Conservation (phyloP, 2,329 filamentous ascomycete genomes). For the Calonectria hawksworthii region DNA sequence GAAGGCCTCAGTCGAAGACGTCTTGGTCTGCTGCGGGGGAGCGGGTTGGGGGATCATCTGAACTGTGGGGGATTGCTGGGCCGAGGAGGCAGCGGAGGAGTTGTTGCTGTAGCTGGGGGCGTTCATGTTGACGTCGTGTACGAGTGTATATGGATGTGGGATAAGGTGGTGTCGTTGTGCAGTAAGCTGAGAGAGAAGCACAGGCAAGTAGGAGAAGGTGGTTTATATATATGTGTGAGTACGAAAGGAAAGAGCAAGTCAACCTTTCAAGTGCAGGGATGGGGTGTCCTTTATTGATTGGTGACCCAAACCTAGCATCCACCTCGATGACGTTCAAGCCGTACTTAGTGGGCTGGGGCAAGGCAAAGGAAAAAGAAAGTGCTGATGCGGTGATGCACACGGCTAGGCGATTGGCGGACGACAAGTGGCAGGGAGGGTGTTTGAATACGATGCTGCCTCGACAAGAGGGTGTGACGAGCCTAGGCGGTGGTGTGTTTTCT, state of each 20-base stretch:
- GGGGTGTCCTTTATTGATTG: constrained; percentile 11
- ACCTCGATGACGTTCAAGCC: constrained; percentile 7
- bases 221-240: neutral
- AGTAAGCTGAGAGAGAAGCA: neutral
- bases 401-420: constrained; percentile 9
- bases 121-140: constrained; percentile 46
- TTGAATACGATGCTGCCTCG: constrained; percentile 4
- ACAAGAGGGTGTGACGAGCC: constrained; percentile 15
- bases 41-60: constrained; percentile 42
- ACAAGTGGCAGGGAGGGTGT: constrained; percentile 14
- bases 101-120: constrained; percentile 50
- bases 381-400: constrained; percentile 6
- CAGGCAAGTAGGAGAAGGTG: neutral
- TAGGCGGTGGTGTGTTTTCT: constrained; percentile 12
- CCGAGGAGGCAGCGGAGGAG: constrained; percentile 44
- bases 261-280: neutral
- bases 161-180: neutral
- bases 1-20: constrained; percentile 69
- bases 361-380: constrained; percentile 19
- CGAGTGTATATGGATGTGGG: constrained; percentile 23
- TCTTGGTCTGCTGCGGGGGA: constrained; percentile 48
- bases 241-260: neutral
- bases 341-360: neutral
- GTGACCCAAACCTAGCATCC: constrained; percentile 4
- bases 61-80: constrained; percentile 50